Evolutionary conservation across 768 basidiomycete species (phyloP).

Genomic region (Stropharia rugosoannulata): DNA sequence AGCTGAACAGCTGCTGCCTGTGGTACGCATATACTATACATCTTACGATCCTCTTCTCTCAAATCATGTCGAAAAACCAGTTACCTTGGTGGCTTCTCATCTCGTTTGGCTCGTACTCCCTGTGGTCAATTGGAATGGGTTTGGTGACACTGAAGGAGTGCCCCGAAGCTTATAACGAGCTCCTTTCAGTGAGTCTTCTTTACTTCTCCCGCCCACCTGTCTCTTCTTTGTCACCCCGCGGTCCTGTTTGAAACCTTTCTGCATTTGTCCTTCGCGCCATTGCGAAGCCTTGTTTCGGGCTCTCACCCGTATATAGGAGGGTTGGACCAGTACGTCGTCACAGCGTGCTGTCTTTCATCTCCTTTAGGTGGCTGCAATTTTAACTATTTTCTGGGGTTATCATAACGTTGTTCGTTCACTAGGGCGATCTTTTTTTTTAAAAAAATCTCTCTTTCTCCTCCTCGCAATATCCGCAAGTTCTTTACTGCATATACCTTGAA

Average conservation of each 20-base stretch:
- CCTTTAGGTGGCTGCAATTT: not conserved
- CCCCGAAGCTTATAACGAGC: constrained; percentile 74
- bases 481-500: too few relatives aligned
- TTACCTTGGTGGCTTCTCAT: constrained; percentile 84
- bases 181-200: constrained; percentile 51
- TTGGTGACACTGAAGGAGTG: constrained; percentile 74
- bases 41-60: not conserved
- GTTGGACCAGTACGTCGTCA: not conserved
- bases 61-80: constrained; percentile 30
- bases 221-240: not conserved
- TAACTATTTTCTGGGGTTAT: constrained; percentile 1
- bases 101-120: constrained; percentile 75
- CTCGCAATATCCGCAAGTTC: too few relatives aligned
- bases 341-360: not conserved
- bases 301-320: not conserved
- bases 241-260: not conserved
- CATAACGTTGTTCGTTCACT: constrained; percentile 3
- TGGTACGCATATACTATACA: constrained; percentile 39
- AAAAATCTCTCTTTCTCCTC: constrained; percentile 5
- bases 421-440: too few relatives aligned
- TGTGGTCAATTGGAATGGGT: constrained; percentile 77
- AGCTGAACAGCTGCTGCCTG: constrained; percentile 53
- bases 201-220: not conserved
- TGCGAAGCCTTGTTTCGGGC: too few relatives aligned
- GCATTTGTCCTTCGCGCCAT: not conserved